Percentiles rank a stretch among this genome's conserved stretches.
Evolutionary conservation across 495 filamentous ascomycete genomes (phyloP).

Genomic region (Wilcoxina mikolae): DNA sequence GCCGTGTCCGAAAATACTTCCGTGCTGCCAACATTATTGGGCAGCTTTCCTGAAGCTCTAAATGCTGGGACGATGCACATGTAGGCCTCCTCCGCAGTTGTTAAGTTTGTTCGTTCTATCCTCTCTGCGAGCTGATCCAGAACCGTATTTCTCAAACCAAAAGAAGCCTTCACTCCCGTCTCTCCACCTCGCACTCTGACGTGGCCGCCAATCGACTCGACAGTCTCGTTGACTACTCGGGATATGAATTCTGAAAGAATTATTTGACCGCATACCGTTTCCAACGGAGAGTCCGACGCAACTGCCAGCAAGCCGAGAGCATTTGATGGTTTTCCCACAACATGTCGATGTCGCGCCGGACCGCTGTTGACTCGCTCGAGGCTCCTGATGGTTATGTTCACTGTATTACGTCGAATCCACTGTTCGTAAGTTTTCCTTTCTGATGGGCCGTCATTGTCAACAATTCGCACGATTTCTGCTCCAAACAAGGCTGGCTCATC

Average conservation of each 20-base stretch:
- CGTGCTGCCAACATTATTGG: not conserved
- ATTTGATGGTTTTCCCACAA: not conserved
- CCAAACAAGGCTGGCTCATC: not conserved
- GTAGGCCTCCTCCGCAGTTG: slow-evolving; percentile 10
- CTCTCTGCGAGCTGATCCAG: slow-evolving; percentile 1
- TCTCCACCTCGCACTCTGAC: not conserved
- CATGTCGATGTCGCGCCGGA: too few species aligned
- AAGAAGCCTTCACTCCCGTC: slow-evolving; percentile 2
- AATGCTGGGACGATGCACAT: slow-evolving; percentile 10
- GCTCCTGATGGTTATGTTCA: not conserved
- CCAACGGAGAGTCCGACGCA: not conserved
- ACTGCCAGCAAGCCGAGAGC: slow-evolving; percentile 4
- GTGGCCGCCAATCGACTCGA: not conserved
- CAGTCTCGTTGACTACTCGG: not conserved
- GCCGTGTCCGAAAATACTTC: not conserved
- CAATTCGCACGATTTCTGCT: not conserved
- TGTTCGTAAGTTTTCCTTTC: not conserved
- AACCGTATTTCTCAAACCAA: slow-evolving; percentile 5
- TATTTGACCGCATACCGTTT: slow-evolving; percentile 12
- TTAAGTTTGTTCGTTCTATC: slow-evolving; percentile 6
- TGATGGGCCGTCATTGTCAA: not conserved
- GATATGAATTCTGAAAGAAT: slow-evolving; percentile 11
- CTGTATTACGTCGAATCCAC: not conserved
- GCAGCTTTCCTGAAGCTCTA: not conserved
- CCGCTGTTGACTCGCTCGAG: too few species aligned